phyloP scores from a whole-genome alignment of 345 rosid species.

The Noccaea bulbosa region DNA sequence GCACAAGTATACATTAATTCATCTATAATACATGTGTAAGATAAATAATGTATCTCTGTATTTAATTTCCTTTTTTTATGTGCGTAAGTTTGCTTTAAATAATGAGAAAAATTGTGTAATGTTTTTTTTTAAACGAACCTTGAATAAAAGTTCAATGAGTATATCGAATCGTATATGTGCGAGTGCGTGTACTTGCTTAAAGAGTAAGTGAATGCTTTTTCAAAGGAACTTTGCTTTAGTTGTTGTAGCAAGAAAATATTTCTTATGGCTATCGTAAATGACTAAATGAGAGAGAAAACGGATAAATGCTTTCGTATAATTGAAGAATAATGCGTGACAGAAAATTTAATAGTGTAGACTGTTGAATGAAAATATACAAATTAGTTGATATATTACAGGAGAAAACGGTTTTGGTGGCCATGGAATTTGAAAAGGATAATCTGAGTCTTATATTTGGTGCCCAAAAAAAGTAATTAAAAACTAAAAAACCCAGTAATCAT shows the following conservation, averaged over 20 bases:
- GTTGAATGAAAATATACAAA: neutral
- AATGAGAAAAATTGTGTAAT: slow-evolving; percentile 5
- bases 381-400: neutral
- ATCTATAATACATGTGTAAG: neutral
- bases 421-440: slow-evolving; percentile 32
- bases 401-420: slow-evolving; percentile 5
- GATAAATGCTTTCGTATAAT: slow-evolving; percentile 27
- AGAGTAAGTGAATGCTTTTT: slow-evolving; percentile 35
- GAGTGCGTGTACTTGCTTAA: slow-evolving; percentile 43
- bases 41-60: neutral
- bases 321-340: slow-evolving; percentile 40
- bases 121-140: neutral
- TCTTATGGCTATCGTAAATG: neutral
- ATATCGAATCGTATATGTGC: slow-evolving; percentile 16
- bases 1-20: neutral
- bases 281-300: neutral
- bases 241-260: slow-evolving; percentile 23
- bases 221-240: slow-evolving; percentile 38
- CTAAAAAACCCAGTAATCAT: neutral
- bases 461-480: neutral
- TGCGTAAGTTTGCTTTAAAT: neutral
- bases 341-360: slow-evolving; percentile 29
- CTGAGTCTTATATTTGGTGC: slow-evolving; percentile 5
- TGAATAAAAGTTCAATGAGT: neutral
- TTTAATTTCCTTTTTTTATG: neutral